Evolutionary conservation across 768 basidiomycete genomes (phyloP).

Genomic region (Auricularia cornea): DNA sequence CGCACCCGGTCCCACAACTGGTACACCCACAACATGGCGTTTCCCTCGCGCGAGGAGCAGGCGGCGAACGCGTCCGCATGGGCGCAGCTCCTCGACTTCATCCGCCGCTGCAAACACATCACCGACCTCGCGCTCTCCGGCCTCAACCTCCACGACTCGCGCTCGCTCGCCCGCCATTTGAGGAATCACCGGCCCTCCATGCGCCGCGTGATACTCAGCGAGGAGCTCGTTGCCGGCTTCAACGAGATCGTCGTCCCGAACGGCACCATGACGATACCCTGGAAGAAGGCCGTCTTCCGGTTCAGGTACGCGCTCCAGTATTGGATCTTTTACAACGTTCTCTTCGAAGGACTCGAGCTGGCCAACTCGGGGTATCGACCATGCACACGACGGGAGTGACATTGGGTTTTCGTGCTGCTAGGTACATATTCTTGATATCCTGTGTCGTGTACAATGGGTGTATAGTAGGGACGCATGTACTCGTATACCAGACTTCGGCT

Average conservation of each 20-base stretch:
- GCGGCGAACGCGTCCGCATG: neutral
- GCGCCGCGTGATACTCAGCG: neutral
- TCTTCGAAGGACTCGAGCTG: neutral
- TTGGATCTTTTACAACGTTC: neutral
- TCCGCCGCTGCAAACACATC: neutral
- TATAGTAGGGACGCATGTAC: too few relatives aligned
- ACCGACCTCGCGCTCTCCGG: neutral
- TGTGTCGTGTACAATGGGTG: too few relatives aligned
- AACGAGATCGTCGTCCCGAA: neutral
- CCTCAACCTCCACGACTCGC: neutral
- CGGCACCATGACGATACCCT: neutral
- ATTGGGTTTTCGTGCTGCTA: neutral
- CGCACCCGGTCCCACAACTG: neutral
- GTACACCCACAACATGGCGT: neutral
- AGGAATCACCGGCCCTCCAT: neutral
- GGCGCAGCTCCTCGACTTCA: neutral
- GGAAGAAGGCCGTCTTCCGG: neutral
- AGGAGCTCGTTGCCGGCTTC: neutral
- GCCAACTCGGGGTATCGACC: neutral
- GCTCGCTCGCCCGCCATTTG: neutral
- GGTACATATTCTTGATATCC: too few relatives aligned
- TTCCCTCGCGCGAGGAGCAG: neutral
- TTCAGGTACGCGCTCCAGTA: neutral
- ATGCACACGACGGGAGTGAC: neutral
- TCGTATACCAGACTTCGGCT: too few relatives aligned